phyloP scores from a whole-genome alignment of 2,329 filamentous ascomycete species.

The Ophiocordyceps sinensis region DNA sequence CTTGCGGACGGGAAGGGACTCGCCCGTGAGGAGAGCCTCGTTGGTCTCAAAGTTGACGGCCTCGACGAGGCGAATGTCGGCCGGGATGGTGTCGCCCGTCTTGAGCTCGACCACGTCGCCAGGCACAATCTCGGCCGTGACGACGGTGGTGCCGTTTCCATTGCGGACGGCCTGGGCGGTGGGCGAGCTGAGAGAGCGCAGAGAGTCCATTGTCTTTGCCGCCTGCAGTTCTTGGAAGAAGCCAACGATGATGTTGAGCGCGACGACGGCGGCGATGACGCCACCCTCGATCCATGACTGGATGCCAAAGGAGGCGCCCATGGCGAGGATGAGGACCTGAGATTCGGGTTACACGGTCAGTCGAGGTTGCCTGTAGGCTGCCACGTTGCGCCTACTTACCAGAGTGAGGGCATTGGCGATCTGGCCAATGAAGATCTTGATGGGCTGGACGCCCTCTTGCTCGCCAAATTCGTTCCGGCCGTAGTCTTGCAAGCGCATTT shows the following conservation, averaged over 20 bases:
- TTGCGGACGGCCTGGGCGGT: slow-evolving; percentile 28
- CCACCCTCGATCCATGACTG: slow-evolving; percentile 45
- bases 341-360: too few relatives aligned
- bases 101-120: slow-evolving; percentile 42
- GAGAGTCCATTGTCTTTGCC: slow-evolving; percentile 34
- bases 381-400: slow-evolving; percentile 20
- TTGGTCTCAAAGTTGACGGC: slow-evolving; percentile 55
- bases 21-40: slow-evolving; percentile 49
- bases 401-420: slow-evolving; percentile 57
- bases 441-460: slow-evolving; percentile 40
- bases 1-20: slow-evolving; percentile 46
- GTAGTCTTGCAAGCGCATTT: slow-evolving; percentile 36
- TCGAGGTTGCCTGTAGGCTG: not conserved
- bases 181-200: slow-evolving; percentile 27
- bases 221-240: slow-evolving; percentile 30
- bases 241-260: slow-evolving; percentile 42
- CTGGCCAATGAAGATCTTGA: slow-evolving; percentile 51
- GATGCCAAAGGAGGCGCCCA: slow-evolving; percentile 43
- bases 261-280: slow-evolving; percentile 41
- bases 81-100: slow-evolving; percentile 46
- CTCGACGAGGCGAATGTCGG: slow-evolving; percentile 41
- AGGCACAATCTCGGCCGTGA: slow-evolving; percentile 32
- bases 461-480: slow-evolving; percentile 51
- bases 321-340: slow-evolving; percentile 38
- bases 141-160: slow-evolving; percentile 21